Conservation (phyloP, 2,329 filamentous ascomycete genomes). For the Phyllosticta ampelicida region DNA sequence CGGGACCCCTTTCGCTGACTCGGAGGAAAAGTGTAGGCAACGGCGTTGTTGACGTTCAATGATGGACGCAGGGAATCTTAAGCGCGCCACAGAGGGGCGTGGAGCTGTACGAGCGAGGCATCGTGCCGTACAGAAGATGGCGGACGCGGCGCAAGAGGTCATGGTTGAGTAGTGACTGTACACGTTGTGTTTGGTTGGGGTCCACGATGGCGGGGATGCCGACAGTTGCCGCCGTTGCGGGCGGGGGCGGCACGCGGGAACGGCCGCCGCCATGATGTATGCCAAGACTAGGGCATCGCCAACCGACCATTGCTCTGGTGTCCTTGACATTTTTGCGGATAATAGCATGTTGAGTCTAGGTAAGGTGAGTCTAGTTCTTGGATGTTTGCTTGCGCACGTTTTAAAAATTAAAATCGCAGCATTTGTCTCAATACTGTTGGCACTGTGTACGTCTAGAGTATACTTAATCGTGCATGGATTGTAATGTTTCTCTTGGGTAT, state of each 20-base stretch:
- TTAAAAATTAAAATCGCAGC: no score
- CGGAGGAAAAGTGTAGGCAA: background rate
- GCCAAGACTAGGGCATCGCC: background rate
- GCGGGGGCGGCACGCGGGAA: background rate
- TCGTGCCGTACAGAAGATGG: background rate
- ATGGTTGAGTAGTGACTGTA: conserved; percentile 1
- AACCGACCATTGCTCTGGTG: background rate
- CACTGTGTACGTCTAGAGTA: no score
- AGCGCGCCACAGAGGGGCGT: background rate
- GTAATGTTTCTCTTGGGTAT: no score
- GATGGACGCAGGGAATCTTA: background rate
- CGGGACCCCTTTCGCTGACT: conserved; percentile 15
- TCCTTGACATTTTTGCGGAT: no score
- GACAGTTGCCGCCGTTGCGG: background rate
- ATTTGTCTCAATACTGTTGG: no score
- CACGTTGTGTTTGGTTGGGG: background rate
- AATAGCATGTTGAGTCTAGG: no score
- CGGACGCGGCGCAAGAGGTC: background rate
- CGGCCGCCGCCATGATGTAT: conserved; percentile 1
- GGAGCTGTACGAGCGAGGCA: background rate
- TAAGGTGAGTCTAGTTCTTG: no score
- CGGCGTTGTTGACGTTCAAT: background rate
- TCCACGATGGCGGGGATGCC: background rate
- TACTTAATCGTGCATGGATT: no score
- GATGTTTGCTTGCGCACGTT: no score